These are phyloP conservation scores for Dactylellina cionopaga DNA, from an alignment of 2,329 filamentous ascomycete genomes.

Conservation along the genomic window DNA sequence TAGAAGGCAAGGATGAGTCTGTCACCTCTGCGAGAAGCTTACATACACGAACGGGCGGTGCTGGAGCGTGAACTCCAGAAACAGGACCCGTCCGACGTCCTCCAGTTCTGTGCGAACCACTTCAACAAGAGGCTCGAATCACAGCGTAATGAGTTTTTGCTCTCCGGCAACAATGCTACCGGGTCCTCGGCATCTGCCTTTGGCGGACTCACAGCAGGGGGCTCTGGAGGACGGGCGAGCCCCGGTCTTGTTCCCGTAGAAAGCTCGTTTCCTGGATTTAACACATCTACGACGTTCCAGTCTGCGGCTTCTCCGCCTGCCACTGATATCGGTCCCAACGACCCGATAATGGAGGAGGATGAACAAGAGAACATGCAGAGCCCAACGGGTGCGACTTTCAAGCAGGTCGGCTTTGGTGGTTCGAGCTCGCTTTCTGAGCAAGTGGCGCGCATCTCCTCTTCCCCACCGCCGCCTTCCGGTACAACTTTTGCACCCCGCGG, in stretches of 20 bases:
- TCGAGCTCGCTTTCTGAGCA: constrained; percentile 28
- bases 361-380: constrained; percentile 80
- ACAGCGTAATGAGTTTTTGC: constrained; percentile 70
- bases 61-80: constrained; percentile 71
- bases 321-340: constrained; percentile 62
- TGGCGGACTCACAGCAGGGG: constrained; percentile 45
- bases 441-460: constrained; percentile 45
- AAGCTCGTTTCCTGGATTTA: constrained; percentile 49
- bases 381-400: constrained; percentile 74
- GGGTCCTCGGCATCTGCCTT: constrained; percentile 55
- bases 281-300: constrained; percentile 36
- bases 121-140: constrained; percentile 73
- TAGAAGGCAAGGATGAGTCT: constrained; percentile 42
- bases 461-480: constrained; percentile 38
- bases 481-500: constrained; percentile 43
- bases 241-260: constrained; percentile 41
- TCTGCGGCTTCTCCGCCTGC: constrained; percentile 57
- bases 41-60: constrained; percentile 71
- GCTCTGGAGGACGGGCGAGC: constrained; percentile 47
- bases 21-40: constrained; percentile 66
- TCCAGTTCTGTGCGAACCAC: constrained; percentile 77
- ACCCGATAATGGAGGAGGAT: constrained; percentile 81
- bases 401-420: constrained; percentile 55
- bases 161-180: constrained; percentile 57
- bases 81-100: constrained; percentile 70